Conservation (phyloP, 352 stramenopile genomes). For the Pythium folliculosum region DNA sequence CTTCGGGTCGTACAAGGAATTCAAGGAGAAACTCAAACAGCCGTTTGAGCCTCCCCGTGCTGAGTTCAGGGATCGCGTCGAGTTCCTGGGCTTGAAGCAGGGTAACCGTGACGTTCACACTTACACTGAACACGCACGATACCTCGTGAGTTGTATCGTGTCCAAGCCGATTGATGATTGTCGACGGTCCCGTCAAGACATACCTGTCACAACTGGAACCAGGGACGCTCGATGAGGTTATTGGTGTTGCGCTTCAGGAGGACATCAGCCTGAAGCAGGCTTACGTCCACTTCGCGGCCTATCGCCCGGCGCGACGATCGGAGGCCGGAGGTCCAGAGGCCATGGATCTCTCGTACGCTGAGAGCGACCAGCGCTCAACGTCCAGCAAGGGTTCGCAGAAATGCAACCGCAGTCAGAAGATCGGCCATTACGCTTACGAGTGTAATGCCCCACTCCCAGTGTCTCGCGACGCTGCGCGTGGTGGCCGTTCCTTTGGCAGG, state of each 20-base stretch:
- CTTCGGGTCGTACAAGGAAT: too few relatives aligned
- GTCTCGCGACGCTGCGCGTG: too few relatives aligned
- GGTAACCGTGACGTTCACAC: slow-evolving; percentile 20
- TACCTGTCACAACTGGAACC: slow-evolving; percentile 14
- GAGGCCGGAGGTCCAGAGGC: slow-evolving; percentile 11
- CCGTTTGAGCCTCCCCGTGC: slow-evolving; percentile 17
- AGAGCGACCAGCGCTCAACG: too few relatives aligned
- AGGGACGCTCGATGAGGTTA: slow-evolving; percentile 14
- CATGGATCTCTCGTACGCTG: slow-evolving; percentile 15
- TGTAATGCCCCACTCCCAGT: slow-evolving; percentile 10
- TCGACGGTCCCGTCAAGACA: slow-evolving; percentile 22
- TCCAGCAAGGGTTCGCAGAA: slow-evolving; percentile 1
- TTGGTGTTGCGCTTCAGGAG: slow-evolving; percentile 8
- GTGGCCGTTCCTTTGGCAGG: neutral
- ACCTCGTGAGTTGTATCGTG: too few relatives aligned
- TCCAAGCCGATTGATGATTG: slow-evolving; percentile 9
- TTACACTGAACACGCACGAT: slow-evolving; percentile 18
- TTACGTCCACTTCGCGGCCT: slow-evolving; percentile 6
- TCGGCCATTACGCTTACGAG: slow-evolving; percentile 11
- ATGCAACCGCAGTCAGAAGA: slow-evolving; percentile 16
- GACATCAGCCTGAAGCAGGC: slow-evolving; percentile 17
- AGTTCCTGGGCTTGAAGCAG: slow-evolving; percentile 17
- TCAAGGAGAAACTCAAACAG: too few relatives aligned
- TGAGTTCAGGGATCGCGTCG: slow-evolving; percentile 12
- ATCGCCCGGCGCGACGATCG: neutral